Evolutionary conservation across 176 grass and related monocot species (phyloP), one percentile per base, ranked within the genome.

Genomic region (Zoysia japonica): DNA sequence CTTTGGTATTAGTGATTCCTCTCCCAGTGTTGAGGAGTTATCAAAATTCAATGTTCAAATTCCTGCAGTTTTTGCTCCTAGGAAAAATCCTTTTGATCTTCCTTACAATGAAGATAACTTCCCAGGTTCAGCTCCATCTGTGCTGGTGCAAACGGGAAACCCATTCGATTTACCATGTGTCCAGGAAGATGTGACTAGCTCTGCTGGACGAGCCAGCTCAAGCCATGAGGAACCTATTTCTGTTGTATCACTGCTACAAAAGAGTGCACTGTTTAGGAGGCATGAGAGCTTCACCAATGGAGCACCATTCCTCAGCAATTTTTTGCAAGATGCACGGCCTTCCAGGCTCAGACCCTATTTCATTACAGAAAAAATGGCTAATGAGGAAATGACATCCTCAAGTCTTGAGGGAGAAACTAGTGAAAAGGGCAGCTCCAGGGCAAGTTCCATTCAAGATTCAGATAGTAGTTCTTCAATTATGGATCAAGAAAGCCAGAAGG

Each of bases 221-320:
- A 85, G 28, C 54, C 51, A 80, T 19, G 67, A 17, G 36, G 81
- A 88, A n/a, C 63, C 68, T 77, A 37, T 65, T 68, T 43, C 47
- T 72, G 19, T 67, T 70, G 52, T 41, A 16, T 65, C 47, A 47
- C 81, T 74, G 63, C 50, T 77, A 61, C 76, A 75, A 59, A 75
- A 67, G 10, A 78, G 76, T 83, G 41, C 72, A 15, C 20, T 93
- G 51, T 85, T 85, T 72, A 85, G 85, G 74, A 88, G 91, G 79
- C 85, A 93, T 42, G 88, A 90, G 54, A 93, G 91, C 71, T 90
- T 93, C 79, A 88, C 85, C 0, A 69, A 77, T 69, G 88, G 88
- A 68, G 74, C 82, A 65, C 78, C 91, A 12, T 90, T 88, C 40
- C 61, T 85, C 2, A 77, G 47, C 47, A 82, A 90, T 5, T 79